These are phyloP conservation scores for Debaryomyces sp. DNA, from an alignment of 1,139 yeast genomes.

Conservation along the genomic window DNA sequence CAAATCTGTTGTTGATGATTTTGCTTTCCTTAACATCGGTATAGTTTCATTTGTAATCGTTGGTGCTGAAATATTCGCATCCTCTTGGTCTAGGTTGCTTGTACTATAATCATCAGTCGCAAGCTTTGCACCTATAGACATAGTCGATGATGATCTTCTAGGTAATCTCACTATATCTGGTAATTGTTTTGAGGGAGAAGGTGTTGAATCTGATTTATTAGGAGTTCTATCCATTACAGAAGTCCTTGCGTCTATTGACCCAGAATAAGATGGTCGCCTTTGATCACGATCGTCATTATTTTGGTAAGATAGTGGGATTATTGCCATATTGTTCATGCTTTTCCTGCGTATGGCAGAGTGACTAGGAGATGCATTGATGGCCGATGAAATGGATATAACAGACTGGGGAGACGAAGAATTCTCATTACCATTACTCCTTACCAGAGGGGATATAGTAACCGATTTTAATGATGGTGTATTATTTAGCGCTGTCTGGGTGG, in stretches of 20 bases:
- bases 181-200: conserved; percentile 5
- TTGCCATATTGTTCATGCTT: conserved; percentile 7
- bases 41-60: not conserved
- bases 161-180: conserved; percentile 5
- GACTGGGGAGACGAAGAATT: conserved; percentile 25
- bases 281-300: not conserved
- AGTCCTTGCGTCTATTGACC: not conserved
- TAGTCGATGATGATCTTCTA: conserved; percentile 26
- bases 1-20: conserved; percentile 4
- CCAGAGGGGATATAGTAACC: conserved; percentile 43
- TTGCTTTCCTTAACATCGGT: conserved; percentile 10
- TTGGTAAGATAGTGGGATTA: not conserved
- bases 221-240: conserved; percentile 1
- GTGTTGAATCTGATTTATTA: not conserved
- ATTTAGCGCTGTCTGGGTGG: conserved; percentile 15
- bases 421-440: conserved; percentile 19
- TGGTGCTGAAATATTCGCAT: conserved; percentile 1
- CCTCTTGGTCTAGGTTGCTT: conserved; percentile 10
- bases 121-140: conserved; percentile 35
- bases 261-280: not conserved
- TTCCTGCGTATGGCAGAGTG: conserved; percentile 9
- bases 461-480: conserved; percentile 42
- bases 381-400: conserved; percentile 16
- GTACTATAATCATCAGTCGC: conserved; percentile 27
- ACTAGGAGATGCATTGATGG: conserved; percentile 11